Percentiles rank a stretch among this genome's conserved stretches.
These are phyloP conservation scores for Ormosia semicastrata DNA, from an alignment of 306 rosid genomes.

Conservation along the genomic window DNA sequence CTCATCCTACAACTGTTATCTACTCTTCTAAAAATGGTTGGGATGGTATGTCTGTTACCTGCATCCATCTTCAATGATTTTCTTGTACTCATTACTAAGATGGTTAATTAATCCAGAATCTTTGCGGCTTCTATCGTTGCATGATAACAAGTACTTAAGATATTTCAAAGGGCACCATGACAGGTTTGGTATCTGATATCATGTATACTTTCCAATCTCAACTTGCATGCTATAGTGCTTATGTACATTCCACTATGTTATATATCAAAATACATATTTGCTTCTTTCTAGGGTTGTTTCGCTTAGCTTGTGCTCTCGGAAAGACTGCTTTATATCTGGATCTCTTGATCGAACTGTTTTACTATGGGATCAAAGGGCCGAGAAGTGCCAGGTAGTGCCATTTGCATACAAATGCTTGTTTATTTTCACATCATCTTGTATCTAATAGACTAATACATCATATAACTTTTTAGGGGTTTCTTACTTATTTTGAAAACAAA, in stretches of 20 bases:
- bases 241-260: background rate
- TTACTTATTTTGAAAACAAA: constrained; percentile 25
- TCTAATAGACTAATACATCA: background rate
- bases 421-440: constrained; percentile 14
- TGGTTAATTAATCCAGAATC: constrained; percentile 58
- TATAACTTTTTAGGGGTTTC: constrained; percentile 25
- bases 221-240: background rate
- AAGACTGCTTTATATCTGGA: constrained; percentile 89
- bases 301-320: constrained; percentile 81
- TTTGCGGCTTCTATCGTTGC: constrained; percentile 81
- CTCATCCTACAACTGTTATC: constrained; percentile 94
- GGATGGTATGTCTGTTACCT: constrained; percentile 66
- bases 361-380: constrained; percentile 94
- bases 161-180: constrained; percentile 97
- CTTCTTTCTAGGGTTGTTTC: constrained; percentile 76
- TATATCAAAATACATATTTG: background rate
- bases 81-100: constrained; percentile 7
- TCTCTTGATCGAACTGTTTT: constrained; percentile 90
- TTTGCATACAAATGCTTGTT: constrained; percentile 6
- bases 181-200: constrained; percentile 50
- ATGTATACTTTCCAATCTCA: background rate
- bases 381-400: constrained; percentile 81
- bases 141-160: constrained; percentile 91
- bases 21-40: constrained; percentile 98
- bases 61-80: background rate